These are phyloP conservation scores for Botrytis paeoniae DNA, from an alignment of 2,329 filamentous ascomycete genomes.

Conservation along the genomic window DNA sequence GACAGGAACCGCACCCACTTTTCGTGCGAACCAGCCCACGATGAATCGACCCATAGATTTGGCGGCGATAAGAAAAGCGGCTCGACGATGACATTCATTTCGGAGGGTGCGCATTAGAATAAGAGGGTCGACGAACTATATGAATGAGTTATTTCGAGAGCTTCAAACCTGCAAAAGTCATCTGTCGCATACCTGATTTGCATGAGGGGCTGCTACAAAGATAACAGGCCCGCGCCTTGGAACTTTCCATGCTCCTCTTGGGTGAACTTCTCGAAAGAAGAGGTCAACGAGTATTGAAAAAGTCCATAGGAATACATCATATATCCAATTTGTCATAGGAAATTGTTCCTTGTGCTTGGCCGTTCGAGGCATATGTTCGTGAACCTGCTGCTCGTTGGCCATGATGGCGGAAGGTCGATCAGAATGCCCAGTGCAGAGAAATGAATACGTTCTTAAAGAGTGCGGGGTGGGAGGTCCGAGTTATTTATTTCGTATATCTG, in stretches of 20 bases:
- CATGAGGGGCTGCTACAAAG: conserved; percentile 94
- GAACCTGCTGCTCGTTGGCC: conserved; percentile 21
- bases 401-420: conserved; percentile 7
- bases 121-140: conserved; percentile 88
- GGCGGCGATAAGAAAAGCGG: conserved; percentile 89
- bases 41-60: conserved; percentile 90
- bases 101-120: conserved; percentile 89
- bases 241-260: conserved; percentile 91
- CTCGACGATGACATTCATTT: conserved; percentile 77
- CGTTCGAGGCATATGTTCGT: conserved; percentile 23
- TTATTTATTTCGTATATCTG: not conserved
- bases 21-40: conserved; percentile 80
- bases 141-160: conserved; percentile 14
- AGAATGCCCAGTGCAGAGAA: conserved; percentile 1
- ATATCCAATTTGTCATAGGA: conserved; percentile 52
- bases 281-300: conserved; percentile 86
- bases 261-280: conserved; percentile 97
- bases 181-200: conserved; percentile 70
- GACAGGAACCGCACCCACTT: conserved; percentile 89
- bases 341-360: conserved; percentile 21
- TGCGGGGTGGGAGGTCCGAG: not conserved
- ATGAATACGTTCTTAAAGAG: not conserved
- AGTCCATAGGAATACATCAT: conserved; percentile 73
- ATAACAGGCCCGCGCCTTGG: conserved; percentile 85
- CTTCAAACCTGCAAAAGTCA: not conserved